Conservation (phyloP, 2,329 filamentous ascomycete species). For the Aspergillus ochraceus region DNA sequence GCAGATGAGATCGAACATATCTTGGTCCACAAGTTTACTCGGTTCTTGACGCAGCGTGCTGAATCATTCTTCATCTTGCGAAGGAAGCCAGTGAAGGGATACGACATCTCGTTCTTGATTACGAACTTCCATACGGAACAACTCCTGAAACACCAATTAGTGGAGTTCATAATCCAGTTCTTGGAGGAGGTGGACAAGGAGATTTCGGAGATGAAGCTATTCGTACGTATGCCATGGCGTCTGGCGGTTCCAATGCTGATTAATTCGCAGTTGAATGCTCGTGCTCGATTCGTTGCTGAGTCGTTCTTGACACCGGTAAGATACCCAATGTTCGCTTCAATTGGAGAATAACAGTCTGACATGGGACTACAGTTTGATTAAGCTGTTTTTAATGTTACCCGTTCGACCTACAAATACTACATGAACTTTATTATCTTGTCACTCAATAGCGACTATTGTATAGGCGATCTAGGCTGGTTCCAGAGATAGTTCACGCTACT, state of each 20-base stretch:
- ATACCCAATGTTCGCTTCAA: background rate
- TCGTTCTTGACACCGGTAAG: constrained; percentile 92
- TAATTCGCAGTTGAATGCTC: constrained; percentile 74
- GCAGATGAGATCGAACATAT: constrained; percentile 99
- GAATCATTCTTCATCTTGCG: constrained; percentile 96
- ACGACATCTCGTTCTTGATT: constrained; percentile 97
- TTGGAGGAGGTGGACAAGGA: constrained; percentile 99
- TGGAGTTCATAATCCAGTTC: constrained; percentile 98
- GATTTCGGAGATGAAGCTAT: constrained; percentile 99
- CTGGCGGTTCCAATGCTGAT: constrained; percentile 21
- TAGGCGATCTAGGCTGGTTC: constrained; percentile 26
- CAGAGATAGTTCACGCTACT: constrained; percentile 13
- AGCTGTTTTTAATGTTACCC: constrained; percentile 8
- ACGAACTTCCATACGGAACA: constrained; percentile 99
- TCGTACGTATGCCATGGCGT: constrained; percentile 62
- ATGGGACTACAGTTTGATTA: constrained; percentile 26
- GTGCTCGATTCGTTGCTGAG: constrained; percentile 96
- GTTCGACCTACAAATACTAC: constrained; percentile 19
- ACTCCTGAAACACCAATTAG: constrained; percentile 98
- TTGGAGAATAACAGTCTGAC: constrained; percentile 27
- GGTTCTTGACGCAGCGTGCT: constrained; percentile 92
- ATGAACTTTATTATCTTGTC: constrained; percentile 17
- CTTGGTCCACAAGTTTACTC: constrained; percentile 95
- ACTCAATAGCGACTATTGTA: constrained; percentile 20
- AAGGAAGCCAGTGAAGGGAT: constrained; percentile 94